Evolutionary conservation across 1,284 basidiomycete species (phyloP), one percentile per base, ranked within the genome.

Genomic region (Heterobasidion occidentale): DNA sequence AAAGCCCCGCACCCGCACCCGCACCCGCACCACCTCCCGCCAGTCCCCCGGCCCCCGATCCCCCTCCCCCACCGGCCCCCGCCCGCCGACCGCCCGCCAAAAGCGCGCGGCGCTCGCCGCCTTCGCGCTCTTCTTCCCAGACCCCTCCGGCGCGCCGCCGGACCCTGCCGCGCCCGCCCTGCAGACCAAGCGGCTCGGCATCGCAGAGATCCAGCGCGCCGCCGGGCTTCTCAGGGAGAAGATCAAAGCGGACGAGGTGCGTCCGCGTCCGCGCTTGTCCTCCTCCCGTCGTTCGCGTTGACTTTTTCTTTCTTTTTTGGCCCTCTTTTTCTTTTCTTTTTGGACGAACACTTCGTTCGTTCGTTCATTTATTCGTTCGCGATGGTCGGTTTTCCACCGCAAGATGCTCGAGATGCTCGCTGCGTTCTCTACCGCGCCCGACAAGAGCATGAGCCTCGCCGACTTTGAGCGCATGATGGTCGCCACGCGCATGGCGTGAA

Each of bases 391-490:
- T 27, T 27, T 27, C 2, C 27, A 3, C 3, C 27, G 27, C 27
- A 60, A 91, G 88, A 83, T 87, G 61, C 62, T 85, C 3, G 86
- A 89, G 58, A 90, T 91, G 88, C 71, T 91, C 1, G 76, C 80
- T 34, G 75, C 76, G 52, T 91, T 89, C 65, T 88, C 89, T 1
- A 80, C 77, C 1, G 77, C 80, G 0, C 70, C 78, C 0, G 86
- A 89, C 67, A 83, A 82, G 64, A 79, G 84, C 1, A 77, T 91
- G 72, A 71, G 68, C 54, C 72, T 89, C n/a, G 65, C 70, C 12
- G 87, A 90, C 63, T 91, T 91, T 62, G 79, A 83, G 62, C 71
- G 70, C 36, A 88, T 91, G 80, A 88, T 90, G 83, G 65, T 82
- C 35, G 65, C 73, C 1, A 77, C 84, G 3, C 79, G 75, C 57